Conservation (phyloP, 192 early-diverging fungal genomes). For the Coemansia sp. region DNA sequence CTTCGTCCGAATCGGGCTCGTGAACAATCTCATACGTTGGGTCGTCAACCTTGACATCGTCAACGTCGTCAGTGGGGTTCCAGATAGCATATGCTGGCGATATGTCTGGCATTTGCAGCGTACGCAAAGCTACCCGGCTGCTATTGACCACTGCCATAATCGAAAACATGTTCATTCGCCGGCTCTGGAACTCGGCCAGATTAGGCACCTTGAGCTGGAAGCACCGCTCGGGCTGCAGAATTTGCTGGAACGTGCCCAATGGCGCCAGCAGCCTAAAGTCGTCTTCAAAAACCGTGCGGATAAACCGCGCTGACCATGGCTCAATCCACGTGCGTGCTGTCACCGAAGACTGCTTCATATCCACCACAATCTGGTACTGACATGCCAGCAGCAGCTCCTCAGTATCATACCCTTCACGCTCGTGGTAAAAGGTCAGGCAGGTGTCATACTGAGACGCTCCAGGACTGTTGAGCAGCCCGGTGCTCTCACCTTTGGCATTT, state of each 20-base stretch:
- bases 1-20: slow-evolving; percentile 31
- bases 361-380: slow-evolving; percentile 52
- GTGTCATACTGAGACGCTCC: slow-evolving; percentile 41
- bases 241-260: slow-evolving; percentile 52
- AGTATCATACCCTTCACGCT: slow-evolving; percentile 47
- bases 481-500: slow-evolving; percentile 51
- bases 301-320: slow-evolving; percentile 45
- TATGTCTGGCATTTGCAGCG: slow-evolving; percentile 44
- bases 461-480: slow-evolving; percentile 32
- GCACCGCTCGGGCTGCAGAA: slow-evolving; percentile 50
- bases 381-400: slow-evolving; percentile 45
- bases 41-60: slow-evolving; percentile 40
- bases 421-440: slow-evolving; percentile 49
- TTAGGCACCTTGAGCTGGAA: slow-evolving; percentile 55
- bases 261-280: slow-evolving; percentile 48
- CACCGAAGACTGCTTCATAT: slow-evolving; percentile 51
- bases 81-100: slow-evolving; percentile 36
- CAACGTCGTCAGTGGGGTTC: slow-evolving; percentile 28
- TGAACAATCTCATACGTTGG: slow-evolving; percentile 35
- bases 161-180: slow-evolving; percentile 54
- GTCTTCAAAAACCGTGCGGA: slow-evolving; percentile 47
- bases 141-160: slow-evolving; percentile 49
- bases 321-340: slow-evolving; percentile 50
- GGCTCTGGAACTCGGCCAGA: slow-evolving; percentile 52
- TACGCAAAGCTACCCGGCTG: slow-evolving; percentile 40